Conservation (phyloP, 139 green algal species). For the Choricystis sp. region DNA sequence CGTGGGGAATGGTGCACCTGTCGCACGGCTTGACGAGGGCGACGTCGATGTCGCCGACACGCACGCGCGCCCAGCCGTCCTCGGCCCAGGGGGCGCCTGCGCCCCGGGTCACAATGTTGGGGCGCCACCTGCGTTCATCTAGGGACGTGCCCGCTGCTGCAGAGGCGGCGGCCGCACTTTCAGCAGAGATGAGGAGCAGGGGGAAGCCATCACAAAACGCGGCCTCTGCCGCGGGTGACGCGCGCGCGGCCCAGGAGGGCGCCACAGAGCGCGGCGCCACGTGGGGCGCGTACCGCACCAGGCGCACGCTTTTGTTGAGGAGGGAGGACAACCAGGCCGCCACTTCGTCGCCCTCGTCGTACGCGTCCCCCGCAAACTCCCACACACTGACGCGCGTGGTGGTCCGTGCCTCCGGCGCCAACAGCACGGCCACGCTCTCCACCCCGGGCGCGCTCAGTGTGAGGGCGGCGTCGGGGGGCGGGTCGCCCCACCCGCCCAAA, state of each 20-base stretch:
- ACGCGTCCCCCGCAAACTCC: not conserved
- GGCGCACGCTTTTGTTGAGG: not conserved
- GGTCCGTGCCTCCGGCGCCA: not conserved
- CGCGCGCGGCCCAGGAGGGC: not conserved
- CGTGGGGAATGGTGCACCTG: not conserved
- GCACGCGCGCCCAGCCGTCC: not conserved
- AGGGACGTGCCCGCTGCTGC: not conserved
- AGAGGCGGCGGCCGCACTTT: not conserved
- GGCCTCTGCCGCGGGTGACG: not conserved
- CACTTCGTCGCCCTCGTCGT: not conserved
- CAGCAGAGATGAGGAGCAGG: not conserved
- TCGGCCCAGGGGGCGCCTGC: not conserved
- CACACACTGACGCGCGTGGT: not conserved
- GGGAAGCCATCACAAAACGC: not conserved
- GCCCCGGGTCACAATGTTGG: not conserved
- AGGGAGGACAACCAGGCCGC: not conserved
- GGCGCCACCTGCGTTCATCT: not conserved
- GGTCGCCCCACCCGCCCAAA: not conserved
- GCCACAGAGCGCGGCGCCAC: not conserved
- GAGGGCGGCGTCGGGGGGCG: not conserved
- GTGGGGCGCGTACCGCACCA: not conserved
- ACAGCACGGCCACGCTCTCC: not conserved
- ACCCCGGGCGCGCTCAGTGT: not conserved
- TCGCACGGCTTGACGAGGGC: not conserved
- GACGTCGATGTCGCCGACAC: not conserved